These are phyloP conservation scores for Pseudonitzschia pungens DNA, from an alignment of 108 stramenopile genomes.

Conservation along the genomic window DNA sequence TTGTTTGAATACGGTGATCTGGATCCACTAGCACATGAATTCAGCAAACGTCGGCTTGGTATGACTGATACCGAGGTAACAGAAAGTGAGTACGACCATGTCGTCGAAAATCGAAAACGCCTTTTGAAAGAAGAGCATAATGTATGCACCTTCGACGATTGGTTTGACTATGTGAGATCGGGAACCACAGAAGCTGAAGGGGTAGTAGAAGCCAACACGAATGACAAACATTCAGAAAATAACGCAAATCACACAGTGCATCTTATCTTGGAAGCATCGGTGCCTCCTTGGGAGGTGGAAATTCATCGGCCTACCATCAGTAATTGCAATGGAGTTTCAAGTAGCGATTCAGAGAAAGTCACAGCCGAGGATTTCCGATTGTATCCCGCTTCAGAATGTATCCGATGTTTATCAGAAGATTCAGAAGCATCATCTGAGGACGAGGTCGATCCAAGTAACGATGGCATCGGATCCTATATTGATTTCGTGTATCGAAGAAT, in stretches of 20 bases:
- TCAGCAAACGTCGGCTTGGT: constrained; percentile 30
- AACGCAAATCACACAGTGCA: constrained; percentile 12
- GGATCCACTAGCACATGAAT: constrained; percentile 29
- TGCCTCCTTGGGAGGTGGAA: constrained; percentile 50
- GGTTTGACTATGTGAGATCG: constrained; percentile 22
- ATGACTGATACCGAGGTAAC: constrained; percentile 30
- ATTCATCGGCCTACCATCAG: constrained; percentile 22
- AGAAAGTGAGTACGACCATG: constrained; percentile 25
- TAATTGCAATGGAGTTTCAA: neutral
- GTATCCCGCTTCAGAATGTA: constrained; percentile 34
- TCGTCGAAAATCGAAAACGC: constrained; percentile 26
- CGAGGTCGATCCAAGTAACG: constrained; percentile 32
- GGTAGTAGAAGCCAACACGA: neutral
- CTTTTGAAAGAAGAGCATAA: constrained; percentile 22
- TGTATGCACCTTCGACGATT: constrained; percentile 41
- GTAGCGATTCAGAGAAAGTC: neutral
- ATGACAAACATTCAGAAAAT: neutral
- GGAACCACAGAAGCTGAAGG: neutral
- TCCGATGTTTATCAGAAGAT: constrained; percentile 39
- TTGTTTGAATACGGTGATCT: constrained; percentile 33
- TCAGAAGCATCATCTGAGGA: constrained; percentile 27
- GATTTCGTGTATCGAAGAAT: constrained; percentile 39
- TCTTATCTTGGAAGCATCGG: constrained; percentile 33
- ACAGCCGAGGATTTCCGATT: constrained; percentile 17
- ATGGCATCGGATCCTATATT: constrained; percentile 45